Evolutionary conservation across 106 monocot genomes (phyloP), one percentile per base, ranked within the genome.

Genomic region (Phalaenopsis aphrodite): DNA sequence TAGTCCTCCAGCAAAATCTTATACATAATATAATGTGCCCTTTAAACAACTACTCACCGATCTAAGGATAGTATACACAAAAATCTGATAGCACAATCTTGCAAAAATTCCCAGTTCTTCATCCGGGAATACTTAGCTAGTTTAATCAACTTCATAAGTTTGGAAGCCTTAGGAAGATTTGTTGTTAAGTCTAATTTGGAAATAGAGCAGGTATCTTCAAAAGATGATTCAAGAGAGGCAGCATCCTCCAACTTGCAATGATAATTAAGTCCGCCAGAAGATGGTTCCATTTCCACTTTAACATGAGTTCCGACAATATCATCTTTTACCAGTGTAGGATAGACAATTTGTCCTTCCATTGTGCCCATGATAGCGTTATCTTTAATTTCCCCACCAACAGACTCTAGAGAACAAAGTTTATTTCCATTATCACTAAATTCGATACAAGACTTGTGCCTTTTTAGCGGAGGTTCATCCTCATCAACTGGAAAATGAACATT

Each of bases 101-200:
- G 98, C 82, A 98, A 86, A 84, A 98, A 87, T 81, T 94, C 91
- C 98, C 98, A 94, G 83, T 98, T 94, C 81, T 93, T 94, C 43
- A 86, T 83, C 82, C 85, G 91, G 58, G 98, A 98, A 79, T 89
- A 80, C 74, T 89, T 88, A 6, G 86, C 84, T 41, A 94, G 47
- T 72, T 84, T 94, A 21, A 98, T 84, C 80, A 98, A 78, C 66
- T 87, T 94, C 79, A 85, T 80, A 6, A 92, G 78, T 83, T 93
- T 94, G 45, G 85, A 81, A 81, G 69, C 84, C 80, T 88, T 84
- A 76, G 86, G 84, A 67, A 88, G 71, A 84, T 84, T 76, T 72
- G 71, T 23, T 2, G 79, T 72, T 73, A 85, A 73, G 81, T 77
- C 78, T 7, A 67, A 55, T 16, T 79, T 83, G 68, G 81, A 77